Percentiles rank a stretch among this genome's conserved stretches.
Conservation (phyloP, 352 stramenopile genomes). For the Phytopythium boreale region DNA sequence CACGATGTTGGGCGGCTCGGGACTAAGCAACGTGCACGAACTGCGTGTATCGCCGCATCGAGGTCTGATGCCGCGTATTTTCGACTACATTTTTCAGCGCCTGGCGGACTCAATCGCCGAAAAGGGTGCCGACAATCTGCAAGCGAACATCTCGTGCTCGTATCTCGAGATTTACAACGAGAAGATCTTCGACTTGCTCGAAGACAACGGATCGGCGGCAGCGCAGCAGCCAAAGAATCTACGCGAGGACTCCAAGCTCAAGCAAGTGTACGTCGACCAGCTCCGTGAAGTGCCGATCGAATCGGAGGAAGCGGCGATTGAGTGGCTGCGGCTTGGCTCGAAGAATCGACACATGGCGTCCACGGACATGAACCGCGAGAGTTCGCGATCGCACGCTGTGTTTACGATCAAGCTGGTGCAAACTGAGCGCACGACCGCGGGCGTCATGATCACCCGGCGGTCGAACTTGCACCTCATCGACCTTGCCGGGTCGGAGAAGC, state of each 20-base stretch:
- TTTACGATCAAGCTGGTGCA: slow-evolving; percentile 95
- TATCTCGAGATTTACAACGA: slow-evolving; percentile 93
- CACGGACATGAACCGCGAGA: slow-evolving; percentile 98
- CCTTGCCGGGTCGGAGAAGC: slow-evolving; percentile 86
- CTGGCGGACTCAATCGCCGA: slow-evolving; percentile 41
- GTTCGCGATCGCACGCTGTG: slow-evolving; percentile 95
- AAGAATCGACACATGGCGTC: slow-evolving; percentile 92
- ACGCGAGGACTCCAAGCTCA: slow-evolving; percentile 68
- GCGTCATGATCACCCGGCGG: slow-evolving; percentile 58
- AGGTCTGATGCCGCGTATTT: slow-evolving; percentile 80
- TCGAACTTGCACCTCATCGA: slow-evolving; percentile 86
- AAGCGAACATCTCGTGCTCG: slow-evolving; percentile 73
- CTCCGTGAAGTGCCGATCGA: slow-evolving; percentile 64
- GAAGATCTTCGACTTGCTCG: slow-evolving; percentile 85
- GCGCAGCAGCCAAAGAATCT: slow-evolving; percentile 59
- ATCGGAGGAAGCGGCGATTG: slow-evolving; percentile 61
- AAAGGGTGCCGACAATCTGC: slow-evolving; percentile 31
- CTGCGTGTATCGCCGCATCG: slow-evolving; percentile 49
- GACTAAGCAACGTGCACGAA: slow-evolving; percentile 31
- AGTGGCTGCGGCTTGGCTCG: slow-evolving; percentile 68
- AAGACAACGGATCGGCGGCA: slow-evolving; percentile 42
- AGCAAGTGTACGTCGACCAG: slow-evolving; percentile 80
- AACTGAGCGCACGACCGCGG: slow-evolving; percentile 53
- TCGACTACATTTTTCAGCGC: slow-evolving; percentile 76
- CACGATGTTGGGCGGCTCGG: slow-evolving; percentile 73